These are phyloP conservation scores for Tuber brumale DNA, from an alignment of 495 filamentous ascomycete genomes.

Conservation along the genomic window DNA sequence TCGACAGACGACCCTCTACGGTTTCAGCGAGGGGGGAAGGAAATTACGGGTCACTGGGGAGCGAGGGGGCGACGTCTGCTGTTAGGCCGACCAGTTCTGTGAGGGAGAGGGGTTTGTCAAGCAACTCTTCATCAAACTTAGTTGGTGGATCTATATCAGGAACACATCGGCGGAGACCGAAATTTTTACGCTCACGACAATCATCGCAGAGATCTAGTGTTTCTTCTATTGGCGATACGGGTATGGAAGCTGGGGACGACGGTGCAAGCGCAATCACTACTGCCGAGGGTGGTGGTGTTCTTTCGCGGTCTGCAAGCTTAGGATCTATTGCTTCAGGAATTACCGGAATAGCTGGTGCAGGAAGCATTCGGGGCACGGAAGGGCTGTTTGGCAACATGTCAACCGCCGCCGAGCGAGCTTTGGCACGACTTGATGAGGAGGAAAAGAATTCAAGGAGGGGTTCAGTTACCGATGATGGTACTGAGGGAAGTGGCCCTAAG, in stretches of 20 bases:
- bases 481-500: conserved; percentile 19
- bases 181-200: conserved; percentile 35
- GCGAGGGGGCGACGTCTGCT: conserved; percentile 1
- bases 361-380: conserved; percentile 23
- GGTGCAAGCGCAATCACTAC: conserved; percentile 31
- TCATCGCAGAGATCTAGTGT: conserved; percentile 35
- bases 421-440: conserved; percentile 61
- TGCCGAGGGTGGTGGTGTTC: conserved; percentile 39
- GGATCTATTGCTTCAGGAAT: conserved; percentile 93
- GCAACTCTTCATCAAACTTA: conserved; percentile 25
- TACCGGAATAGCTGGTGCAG: conserved; percentile 61
- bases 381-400: conserved; percentile 25
- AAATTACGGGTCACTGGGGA: conserved; percentile 7
- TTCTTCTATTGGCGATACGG: conserved; percentile 31
- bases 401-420: conserved; percentile 48
- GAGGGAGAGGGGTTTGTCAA: conserved; percentile 15
- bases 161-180: conserved; percentile 24
- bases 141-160: background rate
- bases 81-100: conserved; percentile 17
- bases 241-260: conserved; percentile 34
- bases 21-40: conserved; percentile 25
- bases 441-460: conserved; percentile 44
- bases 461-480: conserved; percentile 32
- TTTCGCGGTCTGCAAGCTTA: conserved; percentile 77
- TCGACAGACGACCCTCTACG: conserved; percentile 34